A percentile compares a stretch with the other conserved stretches of the same genome.
These are phyloP conservation scores for Eucalyptus caleyi DNA, from an alignment of 345 rosid species.

Conservation along the genomic window DNA sequence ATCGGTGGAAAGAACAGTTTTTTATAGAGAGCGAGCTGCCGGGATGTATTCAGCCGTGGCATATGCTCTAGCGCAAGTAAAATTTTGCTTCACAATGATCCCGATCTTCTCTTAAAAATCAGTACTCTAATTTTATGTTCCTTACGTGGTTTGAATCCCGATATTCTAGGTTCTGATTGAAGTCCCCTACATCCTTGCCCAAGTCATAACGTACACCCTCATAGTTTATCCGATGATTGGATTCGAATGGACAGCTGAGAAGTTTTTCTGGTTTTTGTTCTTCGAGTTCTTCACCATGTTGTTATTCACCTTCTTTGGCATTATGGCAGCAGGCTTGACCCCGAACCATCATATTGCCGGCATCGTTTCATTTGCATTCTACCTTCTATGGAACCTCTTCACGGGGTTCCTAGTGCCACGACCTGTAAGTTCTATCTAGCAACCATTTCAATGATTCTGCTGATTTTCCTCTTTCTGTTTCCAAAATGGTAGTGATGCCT, in stretches of 20 bases:
- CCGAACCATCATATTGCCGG: slow-evolving; percentile 24
- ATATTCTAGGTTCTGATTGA: slow-evolving; percentile 19
- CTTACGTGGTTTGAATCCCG: background rate
- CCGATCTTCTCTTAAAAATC: background rate
- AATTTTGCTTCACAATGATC: background rate
- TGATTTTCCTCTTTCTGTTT: background rate
- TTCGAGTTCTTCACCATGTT: slow-evolving; percentile 31
- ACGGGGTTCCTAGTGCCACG: slow-evolving; percentile 26
- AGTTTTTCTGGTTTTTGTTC: slow-evolving; percentile 38
- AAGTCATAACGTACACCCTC: slow-evolving; percentile 7
- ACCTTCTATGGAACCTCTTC: slow-evolving; percentile 24
- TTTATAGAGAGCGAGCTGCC: slow-evolving; percentile 34
- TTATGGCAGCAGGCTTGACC: slow-evolving; percentile 25
- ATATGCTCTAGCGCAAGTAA: slow-evolving; percentile 43
- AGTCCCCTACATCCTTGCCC: slow-evolving; percentile 21
- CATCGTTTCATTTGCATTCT: slow-evolving; percentile 17
- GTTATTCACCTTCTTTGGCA: slow-evolving; percentile 35
- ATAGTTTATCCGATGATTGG: slow-evolving; percentile 32
- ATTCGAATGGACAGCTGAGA: slow-evolving; percentile 22
- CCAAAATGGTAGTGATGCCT: background rate
- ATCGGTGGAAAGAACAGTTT: slow-evolving; percentile 30
- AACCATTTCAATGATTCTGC: background rate
- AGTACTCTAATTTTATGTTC: background rate
- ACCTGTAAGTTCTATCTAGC: slow-evolving; percentile 4
- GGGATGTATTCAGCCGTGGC: slow-evolving; percentile 45